Evolutionary conservation across 1,284 basidiomycete species (phyloP).

Genomic region (Kalmanozyma brasiliensis): DNA sequence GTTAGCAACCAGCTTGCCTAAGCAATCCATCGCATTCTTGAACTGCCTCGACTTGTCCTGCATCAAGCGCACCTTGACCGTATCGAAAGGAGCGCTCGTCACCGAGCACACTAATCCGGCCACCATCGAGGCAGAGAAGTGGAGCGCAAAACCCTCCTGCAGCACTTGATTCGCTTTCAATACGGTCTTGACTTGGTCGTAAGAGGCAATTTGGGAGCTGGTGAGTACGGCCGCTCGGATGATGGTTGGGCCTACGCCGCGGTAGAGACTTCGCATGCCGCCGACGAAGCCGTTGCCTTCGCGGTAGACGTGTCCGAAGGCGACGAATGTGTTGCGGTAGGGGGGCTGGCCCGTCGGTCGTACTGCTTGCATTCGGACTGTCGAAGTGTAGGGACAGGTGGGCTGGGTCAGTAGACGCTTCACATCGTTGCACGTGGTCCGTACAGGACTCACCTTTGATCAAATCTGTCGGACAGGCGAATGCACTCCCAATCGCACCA

Average conservation of each 20-base stretch:
- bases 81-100: conserved; percentile 52
- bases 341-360: conserved; percentile 44
- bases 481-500: conserved; percentile 51
- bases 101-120: conserved; percentile 53
- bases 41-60: conserved; percentile 43
- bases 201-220: conserved; percentile 51
- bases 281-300: conserved; percentile 32
- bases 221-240: conserved; percentile 55
- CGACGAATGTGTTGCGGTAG: conserved; percentile 52
- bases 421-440: background rate
- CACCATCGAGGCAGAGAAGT: conserved; percentile 52
- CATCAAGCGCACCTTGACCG: conserved; percentile 57
- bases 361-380: conserved; percentile 55
- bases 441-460: conserved; percentile 33
- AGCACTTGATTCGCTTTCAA: conserved; percentile 33
- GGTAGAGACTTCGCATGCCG: conserved; percentile 47
- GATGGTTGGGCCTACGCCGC: conserved; percentile 54
- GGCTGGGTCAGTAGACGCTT: background rate
- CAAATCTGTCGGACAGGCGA: conserved; percentile 56
- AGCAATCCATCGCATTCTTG: conserved; percentile 45
- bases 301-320: conserved; percentile 43
- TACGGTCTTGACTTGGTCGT: conserved; percentile 51
- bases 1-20: conserved; percentile 42
- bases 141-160: conserved; percentile 47
- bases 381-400: background rate